Conservation (phyloP, 805 yeast species). For the Maudiozyma turicensis region DNA sequence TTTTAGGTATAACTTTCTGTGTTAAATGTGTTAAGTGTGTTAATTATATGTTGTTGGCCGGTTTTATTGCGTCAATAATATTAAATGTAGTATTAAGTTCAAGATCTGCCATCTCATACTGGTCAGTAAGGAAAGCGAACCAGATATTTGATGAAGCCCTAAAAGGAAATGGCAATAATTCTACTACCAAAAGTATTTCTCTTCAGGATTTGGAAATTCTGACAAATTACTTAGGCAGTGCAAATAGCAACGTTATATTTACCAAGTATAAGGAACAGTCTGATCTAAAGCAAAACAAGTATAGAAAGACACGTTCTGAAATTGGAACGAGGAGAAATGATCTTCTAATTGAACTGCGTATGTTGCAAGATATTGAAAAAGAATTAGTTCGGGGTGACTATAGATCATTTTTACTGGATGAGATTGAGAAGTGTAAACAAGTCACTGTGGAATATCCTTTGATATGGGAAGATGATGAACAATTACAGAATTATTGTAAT, state of each 20-base stretch:
- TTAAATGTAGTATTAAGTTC: constrained; percentile 46
- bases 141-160: constrained; percentile 19
- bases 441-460: constrained; percentile 25
- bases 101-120: constrained; percentile 43
- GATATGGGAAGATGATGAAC: constrained; percentile 20
- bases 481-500: constrained; percentile 26
- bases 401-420: constrained; percentile 58
- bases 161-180: constrained; percentile 15
- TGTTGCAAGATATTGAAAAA: constrained; percentile 55
- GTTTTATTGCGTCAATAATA: constrained; percentile 37
- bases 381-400: constrained; percentile 58
- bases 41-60: constrained; percentile 34
- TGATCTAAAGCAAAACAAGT: constrained; percentile 12
- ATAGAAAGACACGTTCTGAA: constrained; percentile 33
- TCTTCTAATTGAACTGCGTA: constrained; percentile 54
- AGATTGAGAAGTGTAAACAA: constrained; percentile 43
- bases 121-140: constrained; percentile 47
- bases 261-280: constrained; percentile 23
- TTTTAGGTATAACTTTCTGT: constrained; percentile 1
- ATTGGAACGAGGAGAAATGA: constrained; percentile 65
- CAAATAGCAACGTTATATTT: constrained; percentile 25
- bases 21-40: constrained; percentile 7
- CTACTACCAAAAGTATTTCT: constrained; percentile 55
- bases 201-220: constrained; percentile 44
- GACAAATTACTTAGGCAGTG: constrained; percentile 30